Conservation (phyloP, 495 filamentous ascomycete species). For the Aspergillus kassunensis region DNA sequence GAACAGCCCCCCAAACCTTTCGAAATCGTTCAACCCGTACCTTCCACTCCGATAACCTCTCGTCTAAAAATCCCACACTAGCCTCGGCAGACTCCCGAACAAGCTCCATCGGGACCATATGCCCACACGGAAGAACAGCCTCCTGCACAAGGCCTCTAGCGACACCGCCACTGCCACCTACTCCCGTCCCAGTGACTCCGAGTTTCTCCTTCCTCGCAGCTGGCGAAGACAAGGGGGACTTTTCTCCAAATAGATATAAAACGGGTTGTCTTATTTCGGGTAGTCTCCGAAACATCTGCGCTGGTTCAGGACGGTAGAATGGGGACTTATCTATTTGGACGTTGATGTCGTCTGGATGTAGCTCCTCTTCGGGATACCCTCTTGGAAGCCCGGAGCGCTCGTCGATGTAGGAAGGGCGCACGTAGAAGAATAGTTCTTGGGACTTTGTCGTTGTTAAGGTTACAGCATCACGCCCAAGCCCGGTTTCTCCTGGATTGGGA, state of each 20-base stretch:
- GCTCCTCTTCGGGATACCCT: slow-evolving; percentile 10
- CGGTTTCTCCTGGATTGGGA: slow-evolving; percentile 28
- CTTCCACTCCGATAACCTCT: slow-evolving; percentile 1
- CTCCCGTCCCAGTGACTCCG: slow-evolving; percentile 52
- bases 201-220: slow-evolving; percentile 50
- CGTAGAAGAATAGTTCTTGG: slow-evolving; percentile 46
- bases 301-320: slow-evolving; percentile 66
- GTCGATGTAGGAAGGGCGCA: slow-evolving; percentile 28
- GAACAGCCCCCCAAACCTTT: neutral
- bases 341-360: slow-evolving; percentile 31
- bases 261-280: slow-evolving; percentile 59
- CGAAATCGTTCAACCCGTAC: neutral
- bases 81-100: slow-evolving; percentile 5
- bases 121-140: slow-evolving; percentile 4
- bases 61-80: slow-evolving; percentile 1
- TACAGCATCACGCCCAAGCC: slow-evolving; percentile 21
- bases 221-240: slow-evolving; percentile 47
- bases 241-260: slow-evolving; percentile 66
- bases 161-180: slow-evolving; percentile 62
- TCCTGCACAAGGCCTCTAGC: slow-evolving; percentile 51
- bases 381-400: slow-evolving; percentile 8
- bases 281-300: slow-evolving; percentile 47
- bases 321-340: slow-evolving; percentile 30
- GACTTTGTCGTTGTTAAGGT: slow-evolving; percentile 60
- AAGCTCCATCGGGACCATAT: slow-evolving; percentile 15